Base-by-base conservation (phyloP, 768 basidiomycete species). In the Leccinellum luteum region DNA sequence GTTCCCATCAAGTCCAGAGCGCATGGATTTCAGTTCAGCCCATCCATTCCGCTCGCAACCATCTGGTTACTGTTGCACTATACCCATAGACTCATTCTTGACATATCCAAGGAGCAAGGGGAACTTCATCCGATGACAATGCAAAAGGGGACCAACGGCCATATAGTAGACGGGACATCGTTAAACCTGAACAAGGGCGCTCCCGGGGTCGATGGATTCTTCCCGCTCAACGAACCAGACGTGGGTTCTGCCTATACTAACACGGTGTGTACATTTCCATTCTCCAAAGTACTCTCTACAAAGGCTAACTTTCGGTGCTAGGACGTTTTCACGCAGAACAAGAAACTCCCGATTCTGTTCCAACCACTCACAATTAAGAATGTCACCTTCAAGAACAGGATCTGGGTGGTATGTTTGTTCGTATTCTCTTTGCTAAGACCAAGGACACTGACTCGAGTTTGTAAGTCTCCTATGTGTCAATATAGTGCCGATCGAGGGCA, bases 391-490 rank as follows among this genome's bases (percentile, higher is more conserved):
- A 87, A 88, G 69, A 92, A 93, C 70, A 75, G 90, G 53, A 82
- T 89, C 41, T 89, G 82, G 62, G 86, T 85, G 52, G 86, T 85
- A 52, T 17, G 55, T 41, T 12, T 51, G 10, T 27, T 30, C 30
- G 2, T 48, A 19, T 52, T 17, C 49, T 47, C 27, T 60, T 49
- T 48, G 43, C 27, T 15, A 28, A 23, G 14, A 13, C n/a, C 19
- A 43, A 43, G 19, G 45, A 15, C 47, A 27, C 25, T 52, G 43
- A 51, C 13, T 6, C 52, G 19, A 19, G 5, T 28, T 17, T 45
- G 48, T 9, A 59, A 86, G 85, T 75, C 88, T 12, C 89, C 88
- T 2, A 92, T 92, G 90, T 92, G 91, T 69, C 85, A 87, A 71
- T 94, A 93, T 73, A 87, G 85, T 56, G 78, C 85, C 9, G 81